Evolutionary conservation across 176 grass and related monocot species (phyloP), one percentile per base, ranked within the genome.

Genomic region (Lolium perenne): DNA sequence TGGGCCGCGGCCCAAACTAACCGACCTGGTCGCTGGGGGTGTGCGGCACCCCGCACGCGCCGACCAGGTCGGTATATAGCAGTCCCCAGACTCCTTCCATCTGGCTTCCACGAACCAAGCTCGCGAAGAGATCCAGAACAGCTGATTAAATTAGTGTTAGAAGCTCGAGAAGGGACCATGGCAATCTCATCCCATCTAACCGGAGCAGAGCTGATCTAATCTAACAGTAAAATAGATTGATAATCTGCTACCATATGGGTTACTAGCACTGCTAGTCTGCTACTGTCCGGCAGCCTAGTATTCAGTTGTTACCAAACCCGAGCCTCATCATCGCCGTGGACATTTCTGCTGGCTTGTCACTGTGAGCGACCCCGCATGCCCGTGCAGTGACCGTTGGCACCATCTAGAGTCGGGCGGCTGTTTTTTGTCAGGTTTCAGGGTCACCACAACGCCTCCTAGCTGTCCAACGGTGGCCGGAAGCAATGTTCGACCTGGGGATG

Each of bases 401-500:
- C 32, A 35, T 35, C 32, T 35, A 2, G 32, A 35, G 32, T 35
- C 3, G 59, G 58, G 23, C 47, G 22, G 71, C 18, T 78, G 21
- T 6, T 1, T 64, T 50, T 59, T 87, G 85, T 43, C 80, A 84
- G 85, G 75, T 74, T 62, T 66, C 56, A 65, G 15, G 48, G 26
- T 5, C 62, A 57, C 58, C 46, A 68, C 67, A 84, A 49, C 76
- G 60, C 49, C 76, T 29, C 59, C 48, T 22, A 84, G 81, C 85
- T 91, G 85, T 91, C 89, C 40, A 91, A 57, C 75, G 54, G 68
- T 76, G 85, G 89, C 74, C 73, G 79, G 41, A 69, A 59, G 74
- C 81, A 68, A 87, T 85, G 77, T 61, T 91, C 58, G n/a, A 35
- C 4, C 7, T 65, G 23, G 49, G 16, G 25, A 40, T 26, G 47